Base-by-base conservation (phyloP, 23 red algal species). In the Gracilaria domingensis region DNA sequence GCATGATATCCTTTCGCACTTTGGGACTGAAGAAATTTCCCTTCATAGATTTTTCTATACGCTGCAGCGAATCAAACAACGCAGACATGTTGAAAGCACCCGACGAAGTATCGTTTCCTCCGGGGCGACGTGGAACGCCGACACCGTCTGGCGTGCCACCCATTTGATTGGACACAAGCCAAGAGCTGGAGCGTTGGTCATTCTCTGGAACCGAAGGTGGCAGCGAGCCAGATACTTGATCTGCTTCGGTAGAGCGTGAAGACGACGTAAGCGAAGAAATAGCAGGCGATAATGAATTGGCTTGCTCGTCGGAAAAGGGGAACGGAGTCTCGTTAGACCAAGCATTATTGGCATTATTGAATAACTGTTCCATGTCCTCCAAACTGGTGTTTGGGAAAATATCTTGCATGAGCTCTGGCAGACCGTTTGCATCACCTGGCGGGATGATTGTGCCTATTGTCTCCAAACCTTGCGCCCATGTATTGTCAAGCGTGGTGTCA, bases 1-100 rank as follows among this genome's bases (percentile, higher is more conserved):
- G 84, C 84, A 88, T 72, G 65, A 88, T 78, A 37, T 88, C 84
- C 37, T 88, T 88, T 0, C 71, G 84, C 26, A 88, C 84, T 60
- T 78, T 77, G 4, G 84, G 84, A 56, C 84, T 69, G 30, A 38
- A 88, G 56, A 88, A 88, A 60, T 61, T 56, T 7, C 84, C 84
- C 23, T 88, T 75, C 8, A 88, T 20, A 12, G 84, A 88, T 9
- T 29, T 5, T 61, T 88, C 84, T 39, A 88, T 88, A 11, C 34
- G 44, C 23, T 51, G 50, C 21, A 88, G 45, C 32, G 84, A 75
- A 53, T 75, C 84, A 11, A 25, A 58, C 39, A 88, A 88, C 14
- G 67, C 48, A 32, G 58, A 45, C 66, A 88, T 76, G 5, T 61
- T 66, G 50, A 88, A 88, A 4, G 84, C 84, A 6, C 84, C 84